Evolutionary conservation across 345 rosid species (phyloP).

Genomic region (Diplotaxis tenuifolia): DNA sequence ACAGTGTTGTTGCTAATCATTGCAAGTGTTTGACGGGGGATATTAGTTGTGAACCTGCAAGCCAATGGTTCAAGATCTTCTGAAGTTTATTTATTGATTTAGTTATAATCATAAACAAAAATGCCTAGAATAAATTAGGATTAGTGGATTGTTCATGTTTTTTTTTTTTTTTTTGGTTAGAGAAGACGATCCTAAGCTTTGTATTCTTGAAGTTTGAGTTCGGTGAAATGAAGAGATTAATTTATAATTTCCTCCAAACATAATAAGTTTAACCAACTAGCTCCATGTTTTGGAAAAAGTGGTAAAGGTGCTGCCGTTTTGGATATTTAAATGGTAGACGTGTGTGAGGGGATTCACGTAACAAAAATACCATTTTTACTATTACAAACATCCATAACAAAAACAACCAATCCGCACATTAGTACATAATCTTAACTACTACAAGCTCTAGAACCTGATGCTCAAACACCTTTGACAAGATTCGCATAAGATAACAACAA

Average conservation of each 20-base stretch:
- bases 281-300: no score
- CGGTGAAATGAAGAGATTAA: background rate
- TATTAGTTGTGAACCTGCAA: slow-evolving; percentile 53
- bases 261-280: background rate
- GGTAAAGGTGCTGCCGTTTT: background rate
- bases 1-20: slow-evolving; percentile 40
- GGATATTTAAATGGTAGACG: background rate
- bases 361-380: background rate
- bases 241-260: background rate
- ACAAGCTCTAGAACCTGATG: background rate
- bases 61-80: slow-evolving; percentile 75
- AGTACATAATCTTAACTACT: slow-evolving; percentile 1
- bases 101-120: background rate
- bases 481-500: background rate
- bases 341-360: background rate
- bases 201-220: slow-evolving; percentile 4
- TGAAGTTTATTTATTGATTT: background rate
- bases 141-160: background rate
- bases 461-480: slow-evolving; percentile 8
- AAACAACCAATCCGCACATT: background rate
- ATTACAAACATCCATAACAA: background rate
- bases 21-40: slow-evolving; percentile 60
- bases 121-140: background rate
- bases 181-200: background rate
- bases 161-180: background rate